Evolutionary conservation across 1,139 yeast genomes (phyloP), one percentile per base, ranked within the genome.

Genomic region (Saccharomyces hybrid): DNA sequence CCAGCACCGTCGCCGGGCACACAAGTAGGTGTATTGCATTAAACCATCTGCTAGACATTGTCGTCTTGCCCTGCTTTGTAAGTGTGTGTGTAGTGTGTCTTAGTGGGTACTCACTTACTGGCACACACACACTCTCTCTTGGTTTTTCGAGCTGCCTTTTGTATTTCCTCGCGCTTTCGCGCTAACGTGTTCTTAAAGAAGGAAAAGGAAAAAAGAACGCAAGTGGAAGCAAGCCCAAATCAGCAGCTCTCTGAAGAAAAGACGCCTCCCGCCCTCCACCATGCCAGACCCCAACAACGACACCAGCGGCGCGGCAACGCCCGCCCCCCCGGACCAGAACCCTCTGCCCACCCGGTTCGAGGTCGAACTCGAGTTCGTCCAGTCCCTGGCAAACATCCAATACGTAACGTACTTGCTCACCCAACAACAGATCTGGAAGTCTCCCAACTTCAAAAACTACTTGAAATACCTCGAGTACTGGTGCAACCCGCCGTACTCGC

Each of bases 301-400:
- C 42, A 16, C 19, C 21, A 34, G 19, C 42, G 42, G 19, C 44
- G 19, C 6, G 47, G 14, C 9, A 2, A n/a, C 26, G 28, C 38
- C 12, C 28, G 12, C 26, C 9, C n/a, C n/a, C 44, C 19, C 44
- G 44, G 44, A 38, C 7, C 44, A 38, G 19, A 38, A 38, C 19
- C 54, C 55, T 8, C 60, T 65, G 14, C 91, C 93, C 7, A 81
- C 86, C 2, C 69, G 90, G 60, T 84, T 88, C 84, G 93, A 82
- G 64, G 81, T 85, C 14, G 91, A 85, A 63, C 73, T 85, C 47
- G 91, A 85, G 73, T 86, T 86, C 68, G 88, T 86, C 2, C 93
- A 86, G 68, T 83, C 91, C n/a, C 71, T 86, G 42, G 81, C 88
- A 16, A 86, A 86, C 64, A 78, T 84, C 54, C 91, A 83, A 61